phyloP scores from a whole-genome alignment of 768 basidiomycete species.

The Boletales sp. region DNA sequence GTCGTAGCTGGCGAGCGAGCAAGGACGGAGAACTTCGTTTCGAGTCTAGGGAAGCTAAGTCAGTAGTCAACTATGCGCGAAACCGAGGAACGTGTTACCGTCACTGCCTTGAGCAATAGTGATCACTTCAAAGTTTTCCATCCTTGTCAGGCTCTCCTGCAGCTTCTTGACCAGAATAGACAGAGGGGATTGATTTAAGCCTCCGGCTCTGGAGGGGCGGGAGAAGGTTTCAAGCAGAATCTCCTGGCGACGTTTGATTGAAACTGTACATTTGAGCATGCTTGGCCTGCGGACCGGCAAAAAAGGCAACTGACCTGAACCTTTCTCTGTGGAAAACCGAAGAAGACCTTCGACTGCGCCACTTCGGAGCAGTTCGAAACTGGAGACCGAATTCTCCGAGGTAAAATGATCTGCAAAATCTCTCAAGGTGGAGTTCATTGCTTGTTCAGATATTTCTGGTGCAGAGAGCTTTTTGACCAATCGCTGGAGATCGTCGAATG shows the following conservation, averaged over 20 bases:
- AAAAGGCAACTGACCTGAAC: slow-evolving; percentile 22
- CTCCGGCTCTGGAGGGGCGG: slow-evolving; percentile 44
- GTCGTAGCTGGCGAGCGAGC: slow-evolving; percentile 87
- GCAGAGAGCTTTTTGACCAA: slow-evolving; percentile 64
- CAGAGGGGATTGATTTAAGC: slow-evolving; percentile 54
- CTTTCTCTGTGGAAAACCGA: slow-evolving; percentile 71
- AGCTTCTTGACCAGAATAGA: slow-evolving; percentile 87
- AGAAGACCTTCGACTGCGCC: slow-evolving; percentile 88
- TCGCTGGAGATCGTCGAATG: slow-evolving; percentile 58
- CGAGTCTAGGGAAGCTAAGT: slow-evolving; percentile 51
- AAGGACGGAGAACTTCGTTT: slow-evolving; percentile 88
- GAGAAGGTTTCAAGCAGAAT: slow-evolving; percentile 79
- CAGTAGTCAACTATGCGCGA: slow-evolving; percentile 3
- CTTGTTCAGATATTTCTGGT: slow-evolving; percentile 56
- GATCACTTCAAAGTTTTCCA: slow-evolving; percentile 94
- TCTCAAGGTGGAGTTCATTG: slow-evolving; percentile 55
- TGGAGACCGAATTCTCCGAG: slow-evolving; percentile 78
- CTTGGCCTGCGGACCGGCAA: background rate
- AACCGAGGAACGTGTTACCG: slow-evolving; percentile 40
- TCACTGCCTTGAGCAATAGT: slow-evolving; percentile 82
- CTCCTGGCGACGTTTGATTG: slow-evolving; percentile 62
- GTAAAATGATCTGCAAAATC: slow-evolving; percentile 82
- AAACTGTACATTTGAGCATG: slow-evolving; percentile 43
- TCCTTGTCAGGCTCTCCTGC: slow-evolving; percentile 90
- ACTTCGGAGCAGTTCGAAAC: slow-evolving; percentile 93